These are phyloP conservation scores for Lachancea mirantina DNA, from an alignment of 805 yeast genomes.

Conservation along the genomic window DNA sequence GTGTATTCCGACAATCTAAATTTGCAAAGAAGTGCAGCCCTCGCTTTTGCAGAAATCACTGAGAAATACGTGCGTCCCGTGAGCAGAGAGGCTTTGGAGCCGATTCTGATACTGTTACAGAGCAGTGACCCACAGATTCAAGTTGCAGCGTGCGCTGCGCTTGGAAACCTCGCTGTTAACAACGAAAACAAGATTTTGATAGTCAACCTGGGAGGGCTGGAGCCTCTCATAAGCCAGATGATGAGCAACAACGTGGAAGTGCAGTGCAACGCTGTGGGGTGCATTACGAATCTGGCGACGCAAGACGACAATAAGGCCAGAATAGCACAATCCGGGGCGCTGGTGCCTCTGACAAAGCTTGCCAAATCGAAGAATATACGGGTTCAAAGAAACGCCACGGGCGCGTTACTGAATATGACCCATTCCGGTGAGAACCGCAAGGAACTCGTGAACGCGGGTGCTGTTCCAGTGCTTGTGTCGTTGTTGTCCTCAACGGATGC, in stretches of 20 bases:
- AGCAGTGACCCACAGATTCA: constrained; percentile 90
- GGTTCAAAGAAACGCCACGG: constrained; percentile 98
- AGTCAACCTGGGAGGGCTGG: constrained; percentile 97
- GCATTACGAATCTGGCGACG: constrained; percentile 95
- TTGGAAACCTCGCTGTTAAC: constrained; percentile 96
- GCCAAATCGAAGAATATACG: constrained; percentile 92
- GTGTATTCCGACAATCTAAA: constrained; percentile 94
- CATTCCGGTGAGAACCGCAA: constrained; percentile 94
- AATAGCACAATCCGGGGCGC: constrained; percentile 93
- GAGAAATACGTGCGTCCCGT: constrained; percentile 93
- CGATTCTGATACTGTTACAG: constrained; percentile 80
- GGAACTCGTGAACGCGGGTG: constrained; percentile 95
- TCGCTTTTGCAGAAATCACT: constrained; percentile 97
- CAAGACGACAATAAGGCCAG: constrained; percentile 95
- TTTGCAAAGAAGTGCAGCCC: constrained; percentile 91
- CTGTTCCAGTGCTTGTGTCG: constrained; percentile 91
- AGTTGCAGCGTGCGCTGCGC: constrained; percentile 97
- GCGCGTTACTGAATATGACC: constrained; percentile 96
- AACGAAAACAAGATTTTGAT: constrained; percentile 88
- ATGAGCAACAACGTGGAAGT: constrained; percentile 95
- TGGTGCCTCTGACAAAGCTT: constrained; percentile 85
- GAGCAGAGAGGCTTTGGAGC: constrained; percentile 85
- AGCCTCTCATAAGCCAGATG: constrained; percentile 95
- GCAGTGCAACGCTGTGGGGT: constrained; percentile 98
- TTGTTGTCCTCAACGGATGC: constrained; percentile 81